These are phyloP conservation scores for Astrothelium subdiscretum DNA, from an alignment of 495 filamentous ascomycete genomes.

Conservation along the genomic window DNA sequence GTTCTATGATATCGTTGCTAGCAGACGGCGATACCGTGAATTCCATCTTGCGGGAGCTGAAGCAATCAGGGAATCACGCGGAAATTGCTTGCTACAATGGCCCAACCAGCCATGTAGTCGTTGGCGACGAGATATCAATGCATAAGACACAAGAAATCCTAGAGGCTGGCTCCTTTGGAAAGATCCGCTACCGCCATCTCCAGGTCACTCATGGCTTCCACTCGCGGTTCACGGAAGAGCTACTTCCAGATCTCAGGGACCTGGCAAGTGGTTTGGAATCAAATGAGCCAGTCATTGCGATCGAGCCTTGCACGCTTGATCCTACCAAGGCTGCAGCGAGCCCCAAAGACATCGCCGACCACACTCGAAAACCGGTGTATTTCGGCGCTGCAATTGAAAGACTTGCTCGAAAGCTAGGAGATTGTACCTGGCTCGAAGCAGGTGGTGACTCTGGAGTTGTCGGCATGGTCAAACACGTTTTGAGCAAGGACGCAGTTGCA, in stretches of 20 bases:
- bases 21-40: background rate
- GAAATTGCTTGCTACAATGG: conserved; percentile 31
- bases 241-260: conserved; percentile 53
- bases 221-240: conserved; percentile 63
- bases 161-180: conserved; percentile 14
- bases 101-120: conserved; percentile 24
- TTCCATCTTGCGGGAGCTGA: background rate
- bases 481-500: background rate
- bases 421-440: conserved; percentile 39
- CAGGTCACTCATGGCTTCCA: conserved; percentile 74
- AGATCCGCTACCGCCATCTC: conserved; percentile 34
- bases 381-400: conserved; percentile 49
- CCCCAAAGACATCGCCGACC: conserved; percentile 49
- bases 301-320: conserved; percentile 59
- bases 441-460: background rate
- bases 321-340: conserved; percentile 41
- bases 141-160: conserved; percentile 7
- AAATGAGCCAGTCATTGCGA: conserved; percentile 45
- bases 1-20: conserved; percentile 25
- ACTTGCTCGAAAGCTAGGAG: conserved; percentile 25
- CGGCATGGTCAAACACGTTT: background rate
- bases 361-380: conserved; percentile 62
- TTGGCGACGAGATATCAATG: conserved; percentile 19
- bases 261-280: conserved; percentile 48
- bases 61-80: conserved; percentile 1